Base-by-base conservation (phyloP, 768 basidiomycete species). In the Kwoniella sp. region DNA sequence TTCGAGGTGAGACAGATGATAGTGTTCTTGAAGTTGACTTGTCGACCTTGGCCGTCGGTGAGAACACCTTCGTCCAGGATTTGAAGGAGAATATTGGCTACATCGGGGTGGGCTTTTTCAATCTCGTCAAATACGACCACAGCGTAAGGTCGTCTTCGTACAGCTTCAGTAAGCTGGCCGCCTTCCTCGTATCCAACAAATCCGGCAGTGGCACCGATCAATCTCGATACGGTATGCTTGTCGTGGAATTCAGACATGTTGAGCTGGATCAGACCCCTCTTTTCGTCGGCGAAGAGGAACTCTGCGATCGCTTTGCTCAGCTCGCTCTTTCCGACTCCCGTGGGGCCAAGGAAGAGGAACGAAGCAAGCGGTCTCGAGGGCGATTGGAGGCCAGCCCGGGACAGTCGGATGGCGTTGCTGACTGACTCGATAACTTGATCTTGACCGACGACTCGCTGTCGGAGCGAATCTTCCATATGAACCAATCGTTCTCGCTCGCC, bases 211-310 rank as follows among this genome's bases (percentile, higher is more conserved):
- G 92, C 90, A 59, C 94, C 95, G 55, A 97, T 91, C 24, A 97
- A 82, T 3, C 92, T 85, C 0, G 91, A 91, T 56, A 97, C 88
- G 0, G 91, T 92, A 74, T 97, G 91, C 58, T 92, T 86, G 68
- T 94, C 91, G 19, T 91, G 92, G 80, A 97, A 95, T 76, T 96
- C 91, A n/a, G 90, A 90, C 91, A 95, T 93, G 70, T 96, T 94
- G 75, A 95, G 91, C 63, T 88, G 90, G 67, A 93, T 91, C 58
- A 95, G 73, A 12, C 90, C 92, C 47, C 89, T 83, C 62, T 89
- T 87, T 74, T 93, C 91, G 66, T 93, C 90, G 64, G 92, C 88
- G 81, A 91, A 96, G 61, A 98, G 77, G 83, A 96, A 96, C 0
- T 83, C 84, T 0, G 93, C 92, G 13, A 97, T 84, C 0, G 90